Base-by-base conservation (phyloP, 345 rosid species). In the Gynandropsis gynandra region DNA sequence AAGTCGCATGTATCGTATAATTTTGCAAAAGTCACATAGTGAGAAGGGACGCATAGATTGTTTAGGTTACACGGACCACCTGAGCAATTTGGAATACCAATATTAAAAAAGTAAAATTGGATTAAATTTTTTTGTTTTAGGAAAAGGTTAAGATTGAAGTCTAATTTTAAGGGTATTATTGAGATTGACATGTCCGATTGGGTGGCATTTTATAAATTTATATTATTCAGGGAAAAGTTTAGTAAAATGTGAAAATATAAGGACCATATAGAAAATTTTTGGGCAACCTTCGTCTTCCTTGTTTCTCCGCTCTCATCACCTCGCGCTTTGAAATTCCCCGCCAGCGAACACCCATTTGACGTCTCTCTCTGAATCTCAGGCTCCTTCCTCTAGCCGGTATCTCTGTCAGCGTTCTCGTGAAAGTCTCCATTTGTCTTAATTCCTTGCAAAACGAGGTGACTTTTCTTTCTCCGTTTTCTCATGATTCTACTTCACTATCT, bases 241-340 rank as follows among this genome's bases (percentile, higher is more conserved):
- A 14, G 29, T 0, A 54, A 3, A 15, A 42, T 29, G 4, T 31
- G 5, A 9, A 56, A 34, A 9, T 9, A 2, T 24, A 10, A 15
- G 59, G 61, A 63, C 50, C n/a, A 19, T 32, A 15, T 8, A 27
- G 40, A 9, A 36, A 36, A 1, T 7, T 36, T 54, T 15, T 14
- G 19, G 18, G 17, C 24, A 38, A 36, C 19, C 1, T 33, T 52
- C 39, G 16, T 46, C 47, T 55, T 42, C 44, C 50, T 44, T 36
- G 16, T 45, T 0, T 20, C 13, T 49, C 42, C 24, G n/a, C n/a
- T n/a, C n/a, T 14, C 31, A 31, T 56, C 33, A 32, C 36, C 58
- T 50, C 66, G 16, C 9, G 31, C 62, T 67, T 67, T 67, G 62
- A 67, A 61, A 56, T 55, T 67, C 58, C 58, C 61, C 58, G 60